A percentile compares a stretch with the other conserved stretches of the same genome.
Evolutionary conservation across 2,329 filamentous ascomycete genomes (phyloP).

Genomic region (Verticillium nonalfalfae): DNA sequence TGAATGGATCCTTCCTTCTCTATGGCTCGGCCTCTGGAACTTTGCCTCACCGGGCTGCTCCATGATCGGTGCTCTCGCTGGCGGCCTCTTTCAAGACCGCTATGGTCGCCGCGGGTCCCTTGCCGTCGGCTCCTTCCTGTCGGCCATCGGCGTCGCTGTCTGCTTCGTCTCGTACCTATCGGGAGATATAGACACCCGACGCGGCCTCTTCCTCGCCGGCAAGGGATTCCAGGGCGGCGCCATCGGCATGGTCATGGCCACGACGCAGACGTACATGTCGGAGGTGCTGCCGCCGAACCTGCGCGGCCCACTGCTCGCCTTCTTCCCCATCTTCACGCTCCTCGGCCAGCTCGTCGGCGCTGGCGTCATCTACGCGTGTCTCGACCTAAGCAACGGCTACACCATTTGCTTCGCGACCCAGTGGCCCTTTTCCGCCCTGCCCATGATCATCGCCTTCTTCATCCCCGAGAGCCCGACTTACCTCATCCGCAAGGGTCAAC

Average conservation of each 20-base stretch:
- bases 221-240: conserved; percentile 38
- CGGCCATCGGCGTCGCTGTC: conserved; percentile 26
- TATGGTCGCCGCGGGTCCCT: conserved; percentile 29
- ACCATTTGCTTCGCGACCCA: conserved; percentile 33
- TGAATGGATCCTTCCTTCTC: conserved; percentile 30
- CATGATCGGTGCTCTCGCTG: conserved; percentile 27
- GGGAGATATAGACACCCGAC: conserved; percentile 16
- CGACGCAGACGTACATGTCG: conserved; percentile 40
- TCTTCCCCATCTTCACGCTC: conserved; percentile 42
- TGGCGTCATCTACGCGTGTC: conserved; percentile 28
- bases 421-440: conserved; percentile 35
- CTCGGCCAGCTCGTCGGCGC: conserved; percentile 40
- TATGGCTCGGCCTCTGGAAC: conserved; percentile 38
- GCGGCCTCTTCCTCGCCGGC: conserved; percentile 33
- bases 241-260: conserved; percentile 36
- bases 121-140: conserved; percentile 26
- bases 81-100: conserved; percentile 32
- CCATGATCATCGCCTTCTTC: conserved; percentile 32
- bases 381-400: conserved; percentile 25
- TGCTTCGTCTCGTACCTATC: conserved; percentile 16
- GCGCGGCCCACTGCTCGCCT: conserved; percentile 38
- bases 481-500: conserved; percentile 32
- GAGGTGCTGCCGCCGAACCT: conserved; percentile 39
- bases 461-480: conserved; percentile 46
- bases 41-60: conserved; percentile 29